Conservation (phyloP, 257 asterid genomes). For the Ajuga chamaepitys region DNA sequence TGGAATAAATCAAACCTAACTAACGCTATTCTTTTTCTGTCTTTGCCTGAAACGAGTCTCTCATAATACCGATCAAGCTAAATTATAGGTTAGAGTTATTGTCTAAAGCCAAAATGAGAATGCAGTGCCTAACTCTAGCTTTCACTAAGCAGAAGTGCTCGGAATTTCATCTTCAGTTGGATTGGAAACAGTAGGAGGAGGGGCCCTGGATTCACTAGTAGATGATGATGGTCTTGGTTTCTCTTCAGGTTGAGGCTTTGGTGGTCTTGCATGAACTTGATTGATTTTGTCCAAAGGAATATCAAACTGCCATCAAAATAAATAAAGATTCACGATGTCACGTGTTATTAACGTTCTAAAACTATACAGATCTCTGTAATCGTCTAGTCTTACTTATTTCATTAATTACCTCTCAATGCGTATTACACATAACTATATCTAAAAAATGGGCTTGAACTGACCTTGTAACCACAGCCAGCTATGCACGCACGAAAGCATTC, state of each 20-base stretch:
- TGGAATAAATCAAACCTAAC: not conserved
- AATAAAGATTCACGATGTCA: not conserved
- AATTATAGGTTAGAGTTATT: not conserved
- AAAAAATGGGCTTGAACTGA: conserved; percentile 15
- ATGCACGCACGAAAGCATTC: conserved; percentile 73
- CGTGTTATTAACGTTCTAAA: not conserved
- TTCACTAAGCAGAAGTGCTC: conserved; percentile 29
- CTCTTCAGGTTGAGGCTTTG: conserved; percentile 32
- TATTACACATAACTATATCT: not conserved
- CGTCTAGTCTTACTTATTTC: not conserved
- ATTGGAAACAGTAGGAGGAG: conserved; percentile 5
- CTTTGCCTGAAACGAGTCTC: not conserved
- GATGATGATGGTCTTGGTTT: conserved; percentile 31
- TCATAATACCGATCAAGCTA: not conserved
- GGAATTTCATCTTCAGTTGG: conserved; percentile 33
- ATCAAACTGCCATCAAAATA: conserved; percentile 48
- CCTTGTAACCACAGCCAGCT: conserved; percentile 82
- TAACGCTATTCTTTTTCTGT: not conserved
- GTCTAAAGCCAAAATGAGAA: not conserved
- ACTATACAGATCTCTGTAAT: not conserved
- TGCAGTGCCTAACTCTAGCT: not conserved
- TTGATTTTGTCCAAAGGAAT: conserved; percentile 42
- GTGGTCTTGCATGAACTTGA: conserved; percentile 45
- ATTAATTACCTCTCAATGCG: not conserved
- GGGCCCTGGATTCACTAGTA: conserved; percentile 18